Percentiles rank a stretch among this genome's conserved stretches.
phyloP scores from a whole-genome alignment of 441 rosid genomes.

The Macaranga tanarius region DNA sequence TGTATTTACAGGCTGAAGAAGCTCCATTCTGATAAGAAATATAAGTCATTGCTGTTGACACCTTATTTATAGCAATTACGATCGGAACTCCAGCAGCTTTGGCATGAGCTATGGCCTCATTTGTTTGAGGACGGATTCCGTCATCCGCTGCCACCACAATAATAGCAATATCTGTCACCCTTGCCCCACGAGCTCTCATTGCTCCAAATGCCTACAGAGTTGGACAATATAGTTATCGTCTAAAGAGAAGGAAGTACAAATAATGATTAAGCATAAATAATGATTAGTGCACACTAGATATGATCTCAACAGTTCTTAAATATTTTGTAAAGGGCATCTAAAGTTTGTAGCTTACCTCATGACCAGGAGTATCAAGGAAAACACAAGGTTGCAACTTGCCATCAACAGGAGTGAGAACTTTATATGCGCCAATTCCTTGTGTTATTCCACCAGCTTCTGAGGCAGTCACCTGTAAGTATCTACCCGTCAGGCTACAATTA shows the following conservation, averaged over 20 bases:
- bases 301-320: constrained; percentile 5
- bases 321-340: constrained; percentile 15
- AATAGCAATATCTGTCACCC: constrained; percentile 93
- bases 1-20: constrained; percentile 16
- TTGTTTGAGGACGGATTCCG: constrained; percentile 98
- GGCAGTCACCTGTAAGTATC: constrained; percentile 73
- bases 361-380: constrained; percentile 99
- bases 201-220: constrained; percentile 94
- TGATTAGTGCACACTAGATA: constrained; percentile 6
- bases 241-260: constrained; percentile 26
- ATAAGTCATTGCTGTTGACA: constrained; percentile 16
- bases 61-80: constrained; percentile 93
- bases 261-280: constrained; percentile 13
- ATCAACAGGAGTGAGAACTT: constrained; percentile 76
- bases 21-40: constrained; percentile 10
- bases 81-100: constrained; percentile 96
- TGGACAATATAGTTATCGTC: constrained; percentile 35
- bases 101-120: constrained; percentile 97
- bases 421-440: constrained; percentile 96
- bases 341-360: constrained; percentile 58
- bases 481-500: constrained; percentile 29
- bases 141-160: constrained; percentile 99
- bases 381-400: constrained; percentile 80
- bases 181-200: constrained; percentile 99
- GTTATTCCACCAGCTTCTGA: constrained; percentile 98